These are phyloP conservation scores for Phoma herbarum DNA, from an alignment of 2,329 filamentous ascomycete species.

Conservation along the genomic window DNA sequence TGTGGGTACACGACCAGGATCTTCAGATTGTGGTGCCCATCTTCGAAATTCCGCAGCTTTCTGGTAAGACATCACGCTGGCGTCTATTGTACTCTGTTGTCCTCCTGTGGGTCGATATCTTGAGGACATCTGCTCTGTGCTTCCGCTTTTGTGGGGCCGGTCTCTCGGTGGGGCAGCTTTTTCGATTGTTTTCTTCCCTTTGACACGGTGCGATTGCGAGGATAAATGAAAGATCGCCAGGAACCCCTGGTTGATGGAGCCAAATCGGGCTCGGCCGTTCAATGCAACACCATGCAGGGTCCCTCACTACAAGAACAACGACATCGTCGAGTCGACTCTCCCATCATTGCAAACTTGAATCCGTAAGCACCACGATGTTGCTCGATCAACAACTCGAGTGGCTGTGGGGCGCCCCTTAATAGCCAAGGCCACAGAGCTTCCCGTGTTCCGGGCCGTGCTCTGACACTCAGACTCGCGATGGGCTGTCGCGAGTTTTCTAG, in stretches of 20 bases:
- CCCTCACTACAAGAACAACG: constrained; percentile 7
- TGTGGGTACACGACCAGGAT: too few relatives aligned
- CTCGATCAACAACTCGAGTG: constrained; percentile 6
- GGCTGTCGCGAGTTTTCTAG: constrained; percentile 18
- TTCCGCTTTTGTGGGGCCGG: constrained; percentile 1
- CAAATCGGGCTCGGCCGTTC: constrained; percentile 1
- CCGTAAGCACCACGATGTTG: neutral
- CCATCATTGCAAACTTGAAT: neutral
- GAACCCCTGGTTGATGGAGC: constrained; percentile 1
- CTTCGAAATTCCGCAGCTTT: too few relatives aligned
- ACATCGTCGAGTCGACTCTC: neutral
- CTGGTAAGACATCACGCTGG: too few relatives aligned
- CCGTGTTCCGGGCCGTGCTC: constrained; percentile 22
- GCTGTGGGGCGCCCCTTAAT: constrained; percentile 20
- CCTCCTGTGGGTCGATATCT: too few relatives aligned
- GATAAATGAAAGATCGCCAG: constrained; percentile 6
- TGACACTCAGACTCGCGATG: constrained; percentile 16
- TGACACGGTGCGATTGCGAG: constrained; percentile 13
- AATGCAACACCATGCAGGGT: constrained; percentile 16
- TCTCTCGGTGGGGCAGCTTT: neutral
- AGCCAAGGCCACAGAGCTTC: constrained; percentile 19
- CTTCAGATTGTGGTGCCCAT: too few relatives aligned
- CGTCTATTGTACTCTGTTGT: too few relatives aligned
- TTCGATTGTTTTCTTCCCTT: constrained; percentile 5
- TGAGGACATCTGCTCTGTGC: neutral